phyloP scores from a whole-genome alignment of 495 filamentous ascomycete genomes.

The Symbiotaphrina buchneri region DNA sequence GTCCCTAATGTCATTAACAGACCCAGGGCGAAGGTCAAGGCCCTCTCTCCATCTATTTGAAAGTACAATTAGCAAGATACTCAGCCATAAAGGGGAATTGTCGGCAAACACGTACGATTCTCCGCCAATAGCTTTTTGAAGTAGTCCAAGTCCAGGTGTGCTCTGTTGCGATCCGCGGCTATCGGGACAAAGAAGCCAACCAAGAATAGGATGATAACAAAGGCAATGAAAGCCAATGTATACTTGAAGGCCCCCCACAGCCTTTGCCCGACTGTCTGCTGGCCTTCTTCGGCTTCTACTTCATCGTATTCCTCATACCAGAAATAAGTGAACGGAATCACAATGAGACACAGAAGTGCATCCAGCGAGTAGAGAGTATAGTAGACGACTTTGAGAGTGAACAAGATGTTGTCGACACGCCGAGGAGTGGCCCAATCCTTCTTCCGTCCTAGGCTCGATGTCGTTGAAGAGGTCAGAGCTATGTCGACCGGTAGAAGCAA shows the following conservation, averaged over 20 bases:
- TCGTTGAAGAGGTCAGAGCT: slow-evolving; percentile 77
- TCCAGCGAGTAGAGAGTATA: slow-evolving; percentile 85
- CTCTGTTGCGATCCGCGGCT: slow-evolving; percentile 33
- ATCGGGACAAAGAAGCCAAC: slow-evolving; percentile 85
- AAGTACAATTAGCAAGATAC: slow-evolving; percentile 1
- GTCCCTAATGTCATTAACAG: slow-evolving; percentile 70
- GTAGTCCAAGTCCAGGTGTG: slow-evolving; percentile 59
- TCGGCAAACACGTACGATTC: slow-evolving; percentile 34
- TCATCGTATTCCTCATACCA: slow-evolving; percentile 95
- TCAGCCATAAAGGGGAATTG: slow-evolving; percentile 1
- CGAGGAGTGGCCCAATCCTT: slow-evolving; percentile 86
- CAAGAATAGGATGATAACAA: slow-evolving; percentile 66
- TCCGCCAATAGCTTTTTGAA: slow-evolving; percentile 68
- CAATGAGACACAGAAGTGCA: slow-evolving; percentile 70
- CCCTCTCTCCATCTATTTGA: slow-evolving; percentile 69
- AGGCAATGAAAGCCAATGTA: slow-evolving; percentile 58
- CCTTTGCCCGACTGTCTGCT: slow-evolving; percentile 40
- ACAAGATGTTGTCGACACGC: slow-evolving; percentile 49
- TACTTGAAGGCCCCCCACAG: slow-evolving; percentile 79
- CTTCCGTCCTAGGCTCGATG: slow-evolving; percentile 53
- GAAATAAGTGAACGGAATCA: slow-evolving; percentile 93
- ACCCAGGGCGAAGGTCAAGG: slow-evolving; percentile 70
- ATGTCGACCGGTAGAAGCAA: slow-evolving; percentile 89
- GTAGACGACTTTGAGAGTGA: slow-evolving; percentile 70
- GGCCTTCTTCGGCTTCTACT: slow-evolving; percentile 53